Conservation (phyloP, 2,329 filamentous ascomycete species). For the Fusarium sulawesiense region DNA sequence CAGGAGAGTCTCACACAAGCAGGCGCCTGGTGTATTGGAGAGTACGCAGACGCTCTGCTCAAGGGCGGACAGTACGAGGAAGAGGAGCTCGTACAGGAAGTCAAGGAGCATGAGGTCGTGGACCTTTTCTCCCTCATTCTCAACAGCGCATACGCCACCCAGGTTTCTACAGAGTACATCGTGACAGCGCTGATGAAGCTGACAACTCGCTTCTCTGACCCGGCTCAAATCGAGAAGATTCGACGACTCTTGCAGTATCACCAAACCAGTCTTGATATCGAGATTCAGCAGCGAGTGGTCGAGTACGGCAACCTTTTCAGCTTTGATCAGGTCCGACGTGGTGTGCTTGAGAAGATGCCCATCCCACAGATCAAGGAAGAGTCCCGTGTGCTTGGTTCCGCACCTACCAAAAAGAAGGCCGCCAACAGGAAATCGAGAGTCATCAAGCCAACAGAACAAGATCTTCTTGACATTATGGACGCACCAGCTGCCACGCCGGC, state of each 20-base stretch:
- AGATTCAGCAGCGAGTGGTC: slow-evolving; percentile 94
- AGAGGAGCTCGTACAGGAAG: slow-evolving; percentile 82
- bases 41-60: slow-evolving; percentile 93
- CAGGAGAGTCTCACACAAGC: slow-evolving; percentile 95
- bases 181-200: slow-evolving; percentile 95
- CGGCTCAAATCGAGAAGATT: slow-evolving; percentile 87
- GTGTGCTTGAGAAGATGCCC: slow-evolving; percentile 97
- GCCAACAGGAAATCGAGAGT: slow-evolving; percentile 80
- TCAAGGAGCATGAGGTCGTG: slow-evolving; percentile 89
- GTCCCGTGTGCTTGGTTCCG: slow-evolving; percentile 87
- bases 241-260: slow-evolving; percentile 80
- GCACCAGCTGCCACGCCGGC: slow-evolving; percentile 66
- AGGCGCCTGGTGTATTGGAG: slow-evolving; percentile 96
- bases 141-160: slow-evolving; percentile 92
- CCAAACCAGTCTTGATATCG: slow-evolving; percentile 89
- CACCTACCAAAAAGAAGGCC: slow-evolving; percentile 75
- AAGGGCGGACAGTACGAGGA: slow-evolving; percentile 92
- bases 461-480: slow-evolving; percentile 93
- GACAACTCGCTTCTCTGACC: slow-evolving; percentile 85
- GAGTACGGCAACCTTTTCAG: slow-evolving; percentile 96
- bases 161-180: slow-evolving; percentile 94
- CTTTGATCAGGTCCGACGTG: slow-evolving; percentile 85
- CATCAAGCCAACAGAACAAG: slow-evolving; percentile 87
- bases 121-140: slow-evolving; percentile 93
- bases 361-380: slow-evolving; percentile 96